Base-by-base conservation (phyloP, 768 basidiomycete species). In the Nidula microcarpa region DNA sequence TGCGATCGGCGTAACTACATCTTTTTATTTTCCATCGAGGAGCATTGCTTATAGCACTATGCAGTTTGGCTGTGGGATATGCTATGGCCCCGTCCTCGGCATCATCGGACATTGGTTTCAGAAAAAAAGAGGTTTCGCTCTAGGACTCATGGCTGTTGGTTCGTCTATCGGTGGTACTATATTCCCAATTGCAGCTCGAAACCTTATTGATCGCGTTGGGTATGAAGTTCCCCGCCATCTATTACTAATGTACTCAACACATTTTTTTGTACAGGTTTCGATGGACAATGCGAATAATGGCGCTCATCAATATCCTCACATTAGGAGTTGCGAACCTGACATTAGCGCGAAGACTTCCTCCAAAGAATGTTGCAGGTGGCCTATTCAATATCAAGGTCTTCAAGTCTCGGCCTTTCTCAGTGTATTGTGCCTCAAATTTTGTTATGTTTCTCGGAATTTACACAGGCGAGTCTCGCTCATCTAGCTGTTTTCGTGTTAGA, bases 231-330 rank as follows among this genome's bases (percentile, higher is more conserved):
- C 49, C 18, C 30, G 9, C 1, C 36, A 44, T 45, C 46, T 46
- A 34, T 33, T 36, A 36, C n/a, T 36, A 32, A 4, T 4, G 43
- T 17, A 30, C 11, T 56, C 33, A 32, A 16, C 17, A 9, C 10
- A 16, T 37, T 30, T 53, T 6, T 33, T 43, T 6, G 7, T 36
- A 34, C 41, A 86, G 85, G 3, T 89, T 89, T 65, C 73, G 75
- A 46, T 88, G 86, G 87, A 82, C 87, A 0, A 78, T 87, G 75
- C 77, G 86, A 9, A 77, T 84, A 45, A 67, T 88, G 43, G 85
- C 76, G 3, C 83, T 87, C 58, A 78, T 86, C 16, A 56, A 86
- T 4, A 51, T 84, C 5, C 55, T 71, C 18, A 62, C 74, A 8
- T 69, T 88, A 8, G 76, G 76, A 2, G 56, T 80, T 32, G 72